Evolutionary conservation across 176 grass and related monocot species (phyloP).

Genomic region (Aegilops umbellulata): DNA sequence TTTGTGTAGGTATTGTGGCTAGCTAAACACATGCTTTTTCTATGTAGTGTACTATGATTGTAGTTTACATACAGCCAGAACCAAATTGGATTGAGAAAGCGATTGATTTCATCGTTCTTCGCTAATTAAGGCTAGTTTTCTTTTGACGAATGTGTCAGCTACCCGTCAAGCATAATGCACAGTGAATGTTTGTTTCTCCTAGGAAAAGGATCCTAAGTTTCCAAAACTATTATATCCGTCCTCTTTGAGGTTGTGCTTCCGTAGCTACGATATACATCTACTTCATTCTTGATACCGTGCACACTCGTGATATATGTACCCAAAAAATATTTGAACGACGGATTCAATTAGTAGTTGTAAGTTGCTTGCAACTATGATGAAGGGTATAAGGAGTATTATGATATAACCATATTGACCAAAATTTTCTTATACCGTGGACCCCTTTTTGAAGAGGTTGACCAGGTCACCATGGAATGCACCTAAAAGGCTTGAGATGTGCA

Average conservation of each 20-base stretch:
- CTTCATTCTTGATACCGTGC: background rate
- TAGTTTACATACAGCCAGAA: constrained; percentile 11
- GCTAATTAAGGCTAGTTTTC: background rate
- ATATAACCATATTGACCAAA: background rate
- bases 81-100: background rate
- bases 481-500: background rate
- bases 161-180: background rate
- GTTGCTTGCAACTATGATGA: background rate
- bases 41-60: background rate
- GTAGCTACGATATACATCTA: background rate
- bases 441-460: background rate
- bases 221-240: background rate
- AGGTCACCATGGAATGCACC: background rate
- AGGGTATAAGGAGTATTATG: too few species aligned
- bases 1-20: background rate
- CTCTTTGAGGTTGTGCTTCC: background rate
- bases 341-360: background rate
- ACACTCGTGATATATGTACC: background rate
- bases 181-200: background rate
- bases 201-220: background rate
- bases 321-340: background rate
- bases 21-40: background rate
- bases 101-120: background rate
- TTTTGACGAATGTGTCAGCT: constrained; percentile 14
- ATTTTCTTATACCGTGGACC: background rate